phyloP scores from a whole-genome alignment of 306 rosid genomes.

The Gastrolobium bilobum region DNA sequence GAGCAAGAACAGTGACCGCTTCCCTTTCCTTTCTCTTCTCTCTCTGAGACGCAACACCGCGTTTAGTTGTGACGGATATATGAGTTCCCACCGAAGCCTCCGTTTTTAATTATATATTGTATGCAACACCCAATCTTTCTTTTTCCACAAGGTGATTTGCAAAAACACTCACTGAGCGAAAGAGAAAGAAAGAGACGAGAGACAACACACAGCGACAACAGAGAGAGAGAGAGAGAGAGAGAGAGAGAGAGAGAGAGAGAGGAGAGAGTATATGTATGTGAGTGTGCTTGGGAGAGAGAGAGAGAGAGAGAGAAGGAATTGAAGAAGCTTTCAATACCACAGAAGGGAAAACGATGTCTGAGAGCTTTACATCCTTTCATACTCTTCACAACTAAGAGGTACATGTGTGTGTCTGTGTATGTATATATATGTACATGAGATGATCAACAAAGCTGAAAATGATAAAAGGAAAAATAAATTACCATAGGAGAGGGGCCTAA shows the following conservation, averaged over 20 bases:
- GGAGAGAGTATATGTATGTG: conserved; percentile 39
- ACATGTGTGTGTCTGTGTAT: conserved; percentile 31
- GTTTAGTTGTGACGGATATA: conserved; percentile 75
- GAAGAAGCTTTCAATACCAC: conserved; percentile 77
- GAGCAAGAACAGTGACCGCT: conserved; percentile 72
- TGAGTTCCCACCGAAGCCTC: conserved; percentile 62
- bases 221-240: conserved; percentile 46
- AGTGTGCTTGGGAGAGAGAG: conserved; percentile 44
- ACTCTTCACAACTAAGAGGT: conserved; percentile 75
- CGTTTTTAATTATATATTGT: conserved; percentile 58
- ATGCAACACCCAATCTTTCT: conserved; percentile 60
- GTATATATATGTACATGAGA: conserved; percentile 9
- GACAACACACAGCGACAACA: conserved; percentile 76
- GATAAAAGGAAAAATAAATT: conserved; percentile 51
- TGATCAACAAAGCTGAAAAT: conserved; percentile 66
- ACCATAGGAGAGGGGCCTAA: conserved; percentile 40
- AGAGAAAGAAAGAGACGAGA: conserved; percentile 78
- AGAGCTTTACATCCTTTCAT: conserved; percentile 82
- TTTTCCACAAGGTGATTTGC: conserved; percentile 77
- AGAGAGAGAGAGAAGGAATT: conserved; percentile 50
- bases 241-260: conserved; percentile 37
- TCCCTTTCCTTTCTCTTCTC: conserved; percentile 53
- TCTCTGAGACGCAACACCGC: conserved; percentile 31
- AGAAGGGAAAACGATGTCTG: conserved; percentile 86
- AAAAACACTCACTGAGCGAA: conserved; percentile 70